Conservation (phyloP, 345 rosid genomes). For the Acer saccharum region DNA sequence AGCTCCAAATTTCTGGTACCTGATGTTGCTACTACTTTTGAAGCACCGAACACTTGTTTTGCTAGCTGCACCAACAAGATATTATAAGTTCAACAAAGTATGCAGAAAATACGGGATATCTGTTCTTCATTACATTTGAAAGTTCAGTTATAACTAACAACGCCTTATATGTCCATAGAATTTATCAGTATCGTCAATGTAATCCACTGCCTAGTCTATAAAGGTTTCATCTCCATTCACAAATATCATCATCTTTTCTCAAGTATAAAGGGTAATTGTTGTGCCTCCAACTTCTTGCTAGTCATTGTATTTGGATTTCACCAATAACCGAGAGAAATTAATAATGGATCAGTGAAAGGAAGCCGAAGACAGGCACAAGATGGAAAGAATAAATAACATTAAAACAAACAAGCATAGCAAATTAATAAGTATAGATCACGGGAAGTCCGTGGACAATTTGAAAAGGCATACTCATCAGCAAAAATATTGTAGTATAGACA, state of each 20-base stretch:
- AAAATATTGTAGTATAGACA: background rate
- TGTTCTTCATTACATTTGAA: background rate
- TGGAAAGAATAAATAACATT: too few species aligned
- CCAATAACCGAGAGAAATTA: background rate
- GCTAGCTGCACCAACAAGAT: conserved; percentile 59
- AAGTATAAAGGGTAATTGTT: background rate
- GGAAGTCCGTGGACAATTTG: background rate
- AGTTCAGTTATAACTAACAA: background rate
- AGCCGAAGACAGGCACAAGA: background rate
- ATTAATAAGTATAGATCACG: background rate
- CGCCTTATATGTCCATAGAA: background rate
- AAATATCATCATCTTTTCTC: background rate
- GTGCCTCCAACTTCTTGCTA: background rate
- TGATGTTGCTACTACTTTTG: conserved; percentile 84
- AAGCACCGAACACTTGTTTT: conserved; percentile 86
- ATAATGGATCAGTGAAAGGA: background rate
- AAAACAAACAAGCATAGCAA: background rate
- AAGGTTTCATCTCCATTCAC: background rate
- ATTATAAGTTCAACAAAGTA: background rate
- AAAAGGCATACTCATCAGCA: background rate
- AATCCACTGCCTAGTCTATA: background rate
- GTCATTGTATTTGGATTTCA: background rate
- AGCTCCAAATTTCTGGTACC: conserved; percentile 73
- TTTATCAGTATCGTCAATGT: background rate
- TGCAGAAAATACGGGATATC: background rate